These are phyloP conservation scores for Nannizziopsis arthrosporioides DNA, from an alignment of 2,329 filamentous ascomycete genomes.

Conservation along the genomic window DNA sequence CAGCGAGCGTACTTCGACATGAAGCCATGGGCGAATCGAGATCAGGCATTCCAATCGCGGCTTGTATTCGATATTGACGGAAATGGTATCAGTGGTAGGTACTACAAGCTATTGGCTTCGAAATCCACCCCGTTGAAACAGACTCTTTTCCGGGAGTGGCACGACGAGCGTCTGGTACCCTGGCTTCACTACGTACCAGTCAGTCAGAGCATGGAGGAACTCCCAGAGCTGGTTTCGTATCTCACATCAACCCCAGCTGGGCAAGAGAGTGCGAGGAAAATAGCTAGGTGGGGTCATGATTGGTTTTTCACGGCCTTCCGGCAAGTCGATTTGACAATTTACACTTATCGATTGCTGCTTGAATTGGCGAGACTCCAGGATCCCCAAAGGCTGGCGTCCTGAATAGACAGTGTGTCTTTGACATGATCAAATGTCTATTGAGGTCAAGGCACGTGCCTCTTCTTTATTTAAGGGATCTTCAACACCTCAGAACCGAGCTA, in stretches of 20 bases:
- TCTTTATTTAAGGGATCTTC: no score
- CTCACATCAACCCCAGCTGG: constrained; percentile 15
- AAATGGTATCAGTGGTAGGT: constrained; percentile 19
- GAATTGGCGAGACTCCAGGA: constrained; percentile 17
- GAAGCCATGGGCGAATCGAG: constrained; percentile 15
- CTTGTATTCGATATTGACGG: constrained; percentile 19
- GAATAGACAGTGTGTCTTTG: background rate
- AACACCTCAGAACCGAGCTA: no score
- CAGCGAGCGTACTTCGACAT: constrained; percentile 12
- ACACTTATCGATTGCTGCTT: constrained; percentile 16
- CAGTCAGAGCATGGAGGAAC: constrained; percentile 18
- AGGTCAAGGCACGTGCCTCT: background rate
- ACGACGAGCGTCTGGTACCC: constrained; percentile 18
- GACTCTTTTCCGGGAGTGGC: constrained; percentile 20
- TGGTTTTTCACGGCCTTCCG: constrained; percentile 16
- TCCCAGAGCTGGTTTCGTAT: constrained; percentile 17
- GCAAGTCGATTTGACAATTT: constrained; percentile 15
- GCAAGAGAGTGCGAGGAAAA: constrained; percentile 12
- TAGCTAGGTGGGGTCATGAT: constrained; percentile 14
- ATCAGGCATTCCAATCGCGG: constrained; percentile 12
- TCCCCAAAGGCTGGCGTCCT: constrained; percentile 10
- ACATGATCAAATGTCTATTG: no score
- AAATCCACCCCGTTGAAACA: constrained; percentile 18
- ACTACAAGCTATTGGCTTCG: constrained; percentile 17
- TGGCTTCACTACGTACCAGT: constrained; percentile 21